Conservation (phyloP, 495 filamentous ascomycete genomes). For the Penicillium taxi region DNA sequence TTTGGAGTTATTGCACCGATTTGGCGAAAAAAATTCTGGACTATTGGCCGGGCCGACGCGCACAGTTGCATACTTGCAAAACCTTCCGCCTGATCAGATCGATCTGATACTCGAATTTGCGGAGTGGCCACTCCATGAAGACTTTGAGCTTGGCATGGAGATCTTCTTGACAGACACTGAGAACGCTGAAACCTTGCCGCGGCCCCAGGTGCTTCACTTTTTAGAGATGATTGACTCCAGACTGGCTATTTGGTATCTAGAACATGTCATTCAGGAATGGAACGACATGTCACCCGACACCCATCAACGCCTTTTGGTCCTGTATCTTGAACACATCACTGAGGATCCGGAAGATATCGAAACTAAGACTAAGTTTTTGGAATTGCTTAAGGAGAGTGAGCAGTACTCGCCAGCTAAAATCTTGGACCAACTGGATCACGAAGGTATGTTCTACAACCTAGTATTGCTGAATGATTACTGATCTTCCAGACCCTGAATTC, state of each 20-base stretch:
- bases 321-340: slow-evolving; percentile 56
- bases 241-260: slow-evolving; percentile 76
- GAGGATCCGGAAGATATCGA: slow-evolving; percentile 45
- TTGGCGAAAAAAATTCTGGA: slow-evolving; percentile 63
- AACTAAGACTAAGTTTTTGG: slow-evolving; percentile 57
- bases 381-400: slow-evolving; percentile 65
- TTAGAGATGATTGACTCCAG: slow-evolving; percentile 57
- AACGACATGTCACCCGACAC: slow-evolving; percentile 77
- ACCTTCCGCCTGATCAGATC: slow-evolving; percentile 76
- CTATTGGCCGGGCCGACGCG: slow-evolving; percentile 56
- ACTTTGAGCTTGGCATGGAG: slow-evolving; percentile 83
- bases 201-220: slow-evolving; percentile 66
- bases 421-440: slow-evolving; percentile 64
- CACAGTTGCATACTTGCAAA: slow-evolving; percentile 85
- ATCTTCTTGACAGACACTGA: slow-evolving; percentile 90
- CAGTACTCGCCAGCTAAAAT: slow-evolving; percentile 75
- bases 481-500: slow-evolving; percentile 63
- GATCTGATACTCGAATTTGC: slow-evolving; percentile 88
- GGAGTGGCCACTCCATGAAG: slow-evolving; percentile 70
- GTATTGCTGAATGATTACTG: neutral
- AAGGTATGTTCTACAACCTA: slow-evolving; percentile 47
- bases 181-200: slow-evolving; percentile 83
- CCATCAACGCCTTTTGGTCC: slow-evolving; percentile 71
- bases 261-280: slow-evolving; percentile 83
- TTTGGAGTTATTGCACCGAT: slow-evolving; percentile 70